Percentiles rank a stretch among this genome's conserved stretches.
These are phyloP conservation scores for Cladosporium sp. DNA, from an alignment of 2,329 filamentous ascomycete genomes.

Conservation along the genomic window DNA sequence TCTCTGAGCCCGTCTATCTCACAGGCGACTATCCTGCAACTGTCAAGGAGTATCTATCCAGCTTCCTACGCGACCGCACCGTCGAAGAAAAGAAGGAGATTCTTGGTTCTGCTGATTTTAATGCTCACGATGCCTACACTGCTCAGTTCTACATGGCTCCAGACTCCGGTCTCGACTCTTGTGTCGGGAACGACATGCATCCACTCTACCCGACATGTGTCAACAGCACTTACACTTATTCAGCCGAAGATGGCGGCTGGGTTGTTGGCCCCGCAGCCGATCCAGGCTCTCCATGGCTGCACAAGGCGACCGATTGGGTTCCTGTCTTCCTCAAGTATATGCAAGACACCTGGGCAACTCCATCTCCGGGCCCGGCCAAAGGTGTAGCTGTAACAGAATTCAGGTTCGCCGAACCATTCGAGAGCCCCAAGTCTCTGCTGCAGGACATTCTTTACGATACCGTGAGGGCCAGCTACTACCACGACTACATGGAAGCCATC, in stretches of 20 bases:
- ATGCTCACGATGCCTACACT: conserved; percentile 36
- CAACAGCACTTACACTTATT: conserved; percentile 32
- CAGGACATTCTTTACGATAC: conserved; percentile 30
- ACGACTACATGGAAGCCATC: conserved; percentile 31
- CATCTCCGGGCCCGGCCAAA: conserved; percentile 10
- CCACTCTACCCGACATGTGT: conserved; percentile 33
- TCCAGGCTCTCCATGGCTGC: conserved; percentile 30
- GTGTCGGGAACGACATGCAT: conserved; percentile 31
- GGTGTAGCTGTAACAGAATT: conserved; percentile 36
- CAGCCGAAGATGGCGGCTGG: conserved; percentile 26
- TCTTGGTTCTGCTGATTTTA: conserved; percentile 33
- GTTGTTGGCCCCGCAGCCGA: conserved; percentile 30
- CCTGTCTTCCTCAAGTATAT: conserved; percentile 32
- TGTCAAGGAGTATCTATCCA: conserved; percentile 33
- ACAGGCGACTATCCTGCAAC: conserved; percentile 42
- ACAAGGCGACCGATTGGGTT: conserved; percentile 34
- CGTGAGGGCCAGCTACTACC: conserved; percentile 29
- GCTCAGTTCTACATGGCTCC: conserved; percentile 33
- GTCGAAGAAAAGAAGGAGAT: conserved; percentile 30
- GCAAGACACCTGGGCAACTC: conserved; percentile 25
- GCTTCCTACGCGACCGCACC: conserved; percentile 32
- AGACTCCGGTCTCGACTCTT: conserved; percentile 35
- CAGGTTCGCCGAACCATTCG: conserved; percentile 36
- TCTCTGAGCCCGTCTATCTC: conserved; percentile 42
- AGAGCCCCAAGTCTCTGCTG: conserved; percentile 28